Base-by-base conservation (phyloP, 805 yeast species). In the Metschnikowia proteae region DNA sequence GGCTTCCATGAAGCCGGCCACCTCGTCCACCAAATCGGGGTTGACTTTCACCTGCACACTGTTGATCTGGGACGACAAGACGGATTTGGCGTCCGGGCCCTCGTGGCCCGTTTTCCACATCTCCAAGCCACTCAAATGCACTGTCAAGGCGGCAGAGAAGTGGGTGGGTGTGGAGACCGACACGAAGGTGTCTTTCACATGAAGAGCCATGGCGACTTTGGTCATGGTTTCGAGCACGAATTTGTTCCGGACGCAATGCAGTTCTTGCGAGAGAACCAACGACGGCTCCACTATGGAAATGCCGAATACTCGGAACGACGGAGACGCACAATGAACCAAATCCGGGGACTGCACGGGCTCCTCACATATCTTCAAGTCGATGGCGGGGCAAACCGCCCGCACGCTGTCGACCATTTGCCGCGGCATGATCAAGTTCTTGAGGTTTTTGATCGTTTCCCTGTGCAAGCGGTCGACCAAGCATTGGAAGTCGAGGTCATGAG, bases 381-480 rank as follows among this genome's bases (percentile, higher is more conserved):
- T 50, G 5, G 59, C 59, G 0, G 86, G 85, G 3, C 79, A 56
- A 1, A 77, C 74, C 6, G 84, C 48, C 30, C 84, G 67, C 8
- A 78, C 10, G 49, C 76, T 81, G 26, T 61, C 58, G 5, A 74
- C 69, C n/a, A 62, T 55, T 1, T 74, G 65, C 0, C 64, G 53
- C 1, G 68, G 64, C 4, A 56, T 47, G 39, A 75, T 58, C 23
- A 67, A 61, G 6, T 44, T 45, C 26, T 70, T 65, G 26, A 87
- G 62, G 6, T 68, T 65, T 31, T 65, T 63, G 9, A 87, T 71
- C 2, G 85, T 78, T 7, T 80, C 79, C 13, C 79, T 62, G 50
- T 91, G 95, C 11, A 89, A 65, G 13, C 63, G 62, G 62, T 91
- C 97, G 56, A 90, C 67, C 4, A 81, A 70, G 9, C 74, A 70